Base-by-base conservation (phyloP, 768 basidiomycete species). In the Gautieria morchelliformis region DNA sequence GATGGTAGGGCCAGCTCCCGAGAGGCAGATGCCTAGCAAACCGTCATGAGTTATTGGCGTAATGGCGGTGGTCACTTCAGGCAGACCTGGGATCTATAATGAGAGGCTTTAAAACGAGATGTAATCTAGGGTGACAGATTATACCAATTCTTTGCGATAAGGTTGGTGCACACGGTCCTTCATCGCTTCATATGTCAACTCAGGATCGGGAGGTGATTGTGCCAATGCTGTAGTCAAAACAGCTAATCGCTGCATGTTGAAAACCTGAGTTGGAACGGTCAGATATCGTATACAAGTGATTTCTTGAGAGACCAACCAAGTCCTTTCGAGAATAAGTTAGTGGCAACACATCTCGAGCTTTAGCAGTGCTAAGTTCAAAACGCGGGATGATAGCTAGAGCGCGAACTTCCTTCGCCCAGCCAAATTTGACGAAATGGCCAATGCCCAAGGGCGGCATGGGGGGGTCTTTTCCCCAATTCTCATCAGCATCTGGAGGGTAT, bases 121-220 rank as follows among this genome's bases (percentile, higher is more conserved):
- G 8, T 41, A 52, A 33, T 47, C 14, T 22, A 17, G 12, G 35
- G 17, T 57, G 52, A 55, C 37, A 54, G 52, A 3, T 74, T 87
- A 41, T 67, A 93, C 93, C 58, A 99, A 76, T 27, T 77, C 69
- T 70, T 86, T 92, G 32, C 96, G 84, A 69, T 97, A 98, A 1
- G 96, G 96, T 68, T 99, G 96, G 69, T 99, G 96, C 14, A 99
- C 80, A 53, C 89, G 84, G 72, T 99, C 96, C 66, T 97, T 95
- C 96, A 98, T 98, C 1, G 95, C 95, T 68, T 98, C 95, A 70
- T 95, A 98, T 58, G 98, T 97, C n/a, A 99, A 82, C 20, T 85
- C 89, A 0, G 96, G 84, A 67, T 99, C 92, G 1, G 94, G 94
- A 1, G 96, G 95, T 11, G 85, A 82, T 65, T 87, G 85, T 3